These are phyloP conservation scores for Rhodamnia rubescens DNA, from an alignment of 345 rosid species.

Conservation along the genomic window DNA sequence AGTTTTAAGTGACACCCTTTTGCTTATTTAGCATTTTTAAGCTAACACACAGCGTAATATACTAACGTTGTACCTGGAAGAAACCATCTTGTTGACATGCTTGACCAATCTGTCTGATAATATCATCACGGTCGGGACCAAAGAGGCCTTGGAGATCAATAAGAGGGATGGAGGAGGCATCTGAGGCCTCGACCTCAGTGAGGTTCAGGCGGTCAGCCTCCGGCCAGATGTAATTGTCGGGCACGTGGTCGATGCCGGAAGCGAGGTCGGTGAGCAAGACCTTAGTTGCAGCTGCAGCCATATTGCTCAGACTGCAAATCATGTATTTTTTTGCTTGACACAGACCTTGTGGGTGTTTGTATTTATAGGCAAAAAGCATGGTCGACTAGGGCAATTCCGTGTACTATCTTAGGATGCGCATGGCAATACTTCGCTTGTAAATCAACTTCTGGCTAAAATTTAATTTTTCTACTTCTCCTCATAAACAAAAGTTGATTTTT, in stretches of 20 bases:
- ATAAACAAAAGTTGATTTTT: no score
- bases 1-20: neutral
- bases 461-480: no score
- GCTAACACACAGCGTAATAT: neutral
- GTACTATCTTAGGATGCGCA: neutral
- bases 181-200: slow-evolving; percentile 17
- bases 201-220: slow-evolving; percentile 59
- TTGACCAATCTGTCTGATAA: slow-evolving; percentile 25
- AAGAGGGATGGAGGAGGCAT: slow-evolving; percentile 33
- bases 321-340: neutral
- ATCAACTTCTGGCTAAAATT: no score
- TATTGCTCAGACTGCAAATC: neutral
- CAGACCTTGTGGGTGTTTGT: neutral
- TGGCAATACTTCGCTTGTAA: no score
- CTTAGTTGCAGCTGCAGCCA: slow-evolving; percentile 10
- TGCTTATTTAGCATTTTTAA: neutral
- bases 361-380: neutral
- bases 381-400: neutral
- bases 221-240: slow-evolving; percentile 48
- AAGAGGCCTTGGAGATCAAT: slow-evolving; percentile 46
- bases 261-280: slow-evolving; percentile 39
- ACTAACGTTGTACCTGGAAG: neutral
- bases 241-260: slow-evolving; percentile 23
- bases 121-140: slow-evolving; percentile 21
- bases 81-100: slow-evolving; percentile 48